Evolutionary conservation across 2,329 filamentous ascomycete genomes (phyloP).

Genomic region (Alternaria panax): DNA sequence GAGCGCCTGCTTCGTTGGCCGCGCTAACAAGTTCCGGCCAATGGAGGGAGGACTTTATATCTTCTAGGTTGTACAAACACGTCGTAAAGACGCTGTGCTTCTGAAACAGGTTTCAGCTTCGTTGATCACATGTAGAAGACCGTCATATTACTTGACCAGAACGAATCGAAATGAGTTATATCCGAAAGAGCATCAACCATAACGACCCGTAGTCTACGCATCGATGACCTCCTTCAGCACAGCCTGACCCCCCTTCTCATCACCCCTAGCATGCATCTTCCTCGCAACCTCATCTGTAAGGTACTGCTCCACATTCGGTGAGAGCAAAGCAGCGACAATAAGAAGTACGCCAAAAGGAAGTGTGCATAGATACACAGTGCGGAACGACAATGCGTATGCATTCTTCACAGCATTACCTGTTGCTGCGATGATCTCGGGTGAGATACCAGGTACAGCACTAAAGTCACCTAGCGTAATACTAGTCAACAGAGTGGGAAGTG

Average conservation of each 20-base stretch:
- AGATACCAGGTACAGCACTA: constrained; percentile 35
- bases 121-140: neutral
- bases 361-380: constrained; percentile 55
- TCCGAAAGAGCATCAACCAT: neutral
- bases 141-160: neutral
- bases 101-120: neutral
- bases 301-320: constrained; percentile 55
- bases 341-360: constrained; percentile 47
- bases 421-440: constrained; percentile 33
- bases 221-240: constrained; percentile 28
- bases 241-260: constrained; percentile 17
- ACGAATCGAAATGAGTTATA: neutral
- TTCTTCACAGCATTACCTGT: constrained; percentile 48
- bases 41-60: neutral
- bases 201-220: neutral
- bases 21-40: neutral
- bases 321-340: constrained; percentile 50
- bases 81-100: neutral
- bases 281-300: constrained; percentile 56
- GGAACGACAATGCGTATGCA: constrained; percentile 56
- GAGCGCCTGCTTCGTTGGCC: neutral
- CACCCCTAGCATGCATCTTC: constrained; percentile 46
- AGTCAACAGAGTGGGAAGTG: constrained; percentile 30
- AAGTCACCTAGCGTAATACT: constrained; percentile 36
- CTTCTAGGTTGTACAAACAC: neutral